These are phyloP conservation scores for Penicillium daleae DNA, from an alignment of 495 filamentous ascomycete species.

Conservation along the genomic window DNA sequence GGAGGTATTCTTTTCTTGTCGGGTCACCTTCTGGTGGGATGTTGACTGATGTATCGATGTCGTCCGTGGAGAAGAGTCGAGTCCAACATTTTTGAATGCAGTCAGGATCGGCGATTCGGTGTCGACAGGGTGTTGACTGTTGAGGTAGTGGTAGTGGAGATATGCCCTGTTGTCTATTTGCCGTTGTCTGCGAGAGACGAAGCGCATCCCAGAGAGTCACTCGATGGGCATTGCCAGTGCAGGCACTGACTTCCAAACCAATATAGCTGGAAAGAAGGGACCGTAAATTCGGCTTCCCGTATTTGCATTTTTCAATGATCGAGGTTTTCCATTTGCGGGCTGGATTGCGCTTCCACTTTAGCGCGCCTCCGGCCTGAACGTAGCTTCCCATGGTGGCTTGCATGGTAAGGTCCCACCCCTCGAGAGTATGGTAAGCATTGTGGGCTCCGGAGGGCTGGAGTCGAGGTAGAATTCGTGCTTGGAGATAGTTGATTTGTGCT, in stretches of 20 bases:
- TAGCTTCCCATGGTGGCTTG: not conserved
- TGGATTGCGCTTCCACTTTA: constrained; percentile 13
- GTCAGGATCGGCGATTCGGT: constrained; percentile 6
- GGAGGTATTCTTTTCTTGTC: not conserved
- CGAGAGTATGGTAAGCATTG: not conserved
- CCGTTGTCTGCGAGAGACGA: constrained; percentile 10
- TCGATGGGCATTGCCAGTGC: constrained; percentile 19
- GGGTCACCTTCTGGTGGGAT: not conserved
- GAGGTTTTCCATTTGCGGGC: constrained; percentile 12
- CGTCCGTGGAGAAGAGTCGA: not conserved
- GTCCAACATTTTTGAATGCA: constrained; percentile 18
- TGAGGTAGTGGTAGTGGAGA: too few relatives aligned
- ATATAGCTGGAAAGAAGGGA: constrained; percentile 7
- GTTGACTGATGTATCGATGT: not conserved
- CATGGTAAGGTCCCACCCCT: constrained; percentile 8
- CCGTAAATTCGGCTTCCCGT: not conserved
- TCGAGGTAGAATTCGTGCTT: not conserved
- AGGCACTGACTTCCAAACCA: constrained; percentile 18
- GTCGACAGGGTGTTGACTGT: not conserved
- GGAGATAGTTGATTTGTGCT: constrained; percentile 1
- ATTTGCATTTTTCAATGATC: constrained; percentile 11
- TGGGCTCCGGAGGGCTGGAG: constrained; percentile 6
- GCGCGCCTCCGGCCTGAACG: constrained; percentile 1
- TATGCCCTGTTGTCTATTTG: not conserved
- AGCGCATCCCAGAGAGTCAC: constrained; percentile 21